phyloP scores from a whole-genome alignment of 352 stramenopile genomes.

The Globisporangium middletonii region DNA sequence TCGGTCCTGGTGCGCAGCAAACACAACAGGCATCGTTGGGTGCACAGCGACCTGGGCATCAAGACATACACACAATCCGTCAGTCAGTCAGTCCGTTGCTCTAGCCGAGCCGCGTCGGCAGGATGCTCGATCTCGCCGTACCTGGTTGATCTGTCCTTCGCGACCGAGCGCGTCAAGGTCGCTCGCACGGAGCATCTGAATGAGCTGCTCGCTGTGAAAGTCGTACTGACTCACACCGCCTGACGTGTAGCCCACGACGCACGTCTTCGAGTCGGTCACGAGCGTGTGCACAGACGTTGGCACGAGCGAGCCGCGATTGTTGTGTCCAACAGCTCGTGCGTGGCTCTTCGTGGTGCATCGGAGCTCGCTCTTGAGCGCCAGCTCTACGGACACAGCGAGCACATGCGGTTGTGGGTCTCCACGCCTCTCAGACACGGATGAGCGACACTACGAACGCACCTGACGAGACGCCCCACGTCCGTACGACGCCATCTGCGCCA shows the following conservation, averaged over 20 bases:
- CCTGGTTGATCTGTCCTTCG: constrained; percentile 75
- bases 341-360: constrained; percentile 49
- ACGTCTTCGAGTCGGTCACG: constrained; percentile 73
- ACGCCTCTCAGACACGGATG: background rate
- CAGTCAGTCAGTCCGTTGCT: background rate
- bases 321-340: constrained; percentile 47
- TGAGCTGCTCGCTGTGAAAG: constrained; percentile 68
- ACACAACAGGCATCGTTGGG: constrained; percentile 77
- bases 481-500: constrained; percentile 69
- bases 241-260: constrained; percentile 73
- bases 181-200: constrained; percentile 61
- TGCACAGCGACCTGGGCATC: constrained; percentile 41
- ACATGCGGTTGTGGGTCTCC: background rate
- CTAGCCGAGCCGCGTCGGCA: background rate
- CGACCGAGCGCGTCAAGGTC: constrained; percentile 59
- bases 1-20: constrained; percentile 75
- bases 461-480: constrained; percentile 69
- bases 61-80: background rate
- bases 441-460: constrained; percentile 21
- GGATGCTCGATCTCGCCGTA: constrained; percentile 4
- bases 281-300: constrained; percentile 72
- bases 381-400: constrained; percentile 28
- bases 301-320: constrained; percentile 41
- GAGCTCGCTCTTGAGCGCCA: constrained; percentile 72
- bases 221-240: constrained; percentile 64